Evolutionary conservation across 2,329 filamentous ascomycete species (phyloP), one percentile per base, ranked within the genome.

Genomic region (Colletotrichum orbiculare): DNA sequence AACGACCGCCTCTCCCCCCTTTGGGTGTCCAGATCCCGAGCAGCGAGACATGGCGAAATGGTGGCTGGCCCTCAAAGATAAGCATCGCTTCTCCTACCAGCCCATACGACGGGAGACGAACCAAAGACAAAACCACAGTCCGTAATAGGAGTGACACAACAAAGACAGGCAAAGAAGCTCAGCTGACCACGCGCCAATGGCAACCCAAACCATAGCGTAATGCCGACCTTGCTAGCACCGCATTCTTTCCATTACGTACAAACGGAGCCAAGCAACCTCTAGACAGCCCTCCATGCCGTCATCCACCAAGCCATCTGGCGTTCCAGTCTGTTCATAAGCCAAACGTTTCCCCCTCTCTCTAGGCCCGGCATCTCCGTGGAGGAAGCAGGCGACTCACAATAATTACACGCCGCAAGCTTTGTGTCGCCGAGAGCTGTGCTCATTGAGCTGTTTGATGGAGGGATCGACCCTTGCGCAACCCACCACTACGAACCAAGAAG

Each of bases 211-310:
- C 50, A 59, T 59, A 47, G 50, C 50, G 60, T 42, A 66, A 64
- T 66, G 54, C 34, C 49, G 35, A 53, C 54, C 54, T 60, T 25
- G 43, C 50, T 53, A 64, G 64, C 54, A 60, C 45, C 54, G 60
- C 60, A 64, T 64, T 64, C 58, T 66, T 66, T 43, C 41, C 48
- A 67, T 67, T 67, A 67, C 66, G 66, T 67, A 67, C 66, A 67
- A 67, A 66, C 49, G 48, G 55, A 66, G 48, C 56, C 55, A 53
- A 47, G 25, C 17, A 35, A 42, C 47, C 41, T 59, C 53, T n/a
- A 57, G 39, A 54, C 41, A 12, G 48, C 39, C 54, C 37, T 45
- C 52, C 48, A 67, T 67, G 62, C 57, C 66, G 66, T 63, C 62
- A 61, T 54, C 53, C 38, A 66, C 38, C 64, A 45, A 47, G 39